Evolutionary conservation across 768 basidiomycete species (phyloP).

Genomic region (Lactarius indigo): DNA sequence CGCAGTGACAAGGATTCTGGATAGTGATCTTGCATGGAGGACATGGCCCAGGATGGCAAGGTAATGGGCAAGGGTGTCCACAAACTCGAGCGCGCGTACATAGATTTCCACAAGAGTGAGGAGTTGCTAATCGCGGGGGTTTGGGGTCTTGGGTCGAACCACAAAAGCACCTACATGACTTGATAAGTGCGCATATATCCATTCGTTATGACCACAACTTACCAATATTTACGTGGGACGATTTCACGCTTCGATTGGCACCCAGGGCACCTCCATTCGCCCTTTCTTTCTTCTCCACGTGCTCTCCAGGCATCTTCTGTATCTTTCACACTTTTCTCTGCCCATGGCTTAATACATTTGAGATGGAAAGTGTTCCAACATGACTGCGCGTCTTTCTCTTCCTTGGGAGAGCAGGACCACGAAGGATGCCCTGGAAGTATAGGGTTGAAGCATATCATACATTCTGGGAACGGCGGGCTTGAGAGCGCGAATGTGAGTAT

Average conservation of each 20-base stretch:
- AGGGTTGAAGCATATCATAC: slow-evolving; percentile 77
- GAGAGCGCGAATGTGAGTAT: slow-evolving; percentile 62
- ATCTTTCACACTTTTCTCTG: slow-evolving; percentile 73
- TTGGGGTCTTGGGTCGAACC: slow-evolving; percentile 69
- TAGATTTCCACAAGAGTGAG: slow-evolving; percentile 71
- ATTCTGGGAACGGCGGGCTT: slow-evolving; percentile 71
- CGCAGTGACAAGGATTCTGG: slow-evolving; percentile 75
- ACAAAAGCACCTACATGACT: slow-evolving; percentile 73
- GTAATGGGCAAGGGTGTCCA: slow-evolving; percentile 75
- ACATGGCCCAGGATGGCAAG: slow-evolving; percentile 95
- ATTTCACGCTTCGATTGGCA: slow-evolving; percentile 77
- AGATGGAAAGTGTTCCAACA: slow-evolving; percentile 94
- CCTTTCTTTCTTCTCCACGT: slow-evolving; percentile 61
- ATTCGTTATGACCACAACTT: slow-evolving; percentile 28
- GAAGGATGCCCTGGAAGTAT: slow-evolving; percentile 77
- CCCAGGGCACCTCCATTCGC: slow-evolving; percentile 92
- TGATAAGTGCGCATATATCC: neutral
- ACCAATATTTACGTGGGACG: slow-evolving; percentile 68
- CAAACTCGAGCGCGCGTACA: slow-evolving; percentile 66
- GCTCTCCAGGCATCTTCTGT: slow-evolving; percentile 68
- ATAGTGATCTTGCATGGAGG: slow-evolving; percentile 87
- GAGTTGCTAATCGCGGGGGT: slow-evolving; percentile 62
- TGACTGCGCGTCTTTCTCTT: slow-evolving; percentile 44
- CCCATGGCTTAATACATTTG: slow-evolving; percentile 88
- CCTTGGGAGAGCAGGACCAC: slow-evolving; percentile 77